Base-by-base conservation (phyloP, 352 stramenopile species). In the Bremia lactucae region DNA sequence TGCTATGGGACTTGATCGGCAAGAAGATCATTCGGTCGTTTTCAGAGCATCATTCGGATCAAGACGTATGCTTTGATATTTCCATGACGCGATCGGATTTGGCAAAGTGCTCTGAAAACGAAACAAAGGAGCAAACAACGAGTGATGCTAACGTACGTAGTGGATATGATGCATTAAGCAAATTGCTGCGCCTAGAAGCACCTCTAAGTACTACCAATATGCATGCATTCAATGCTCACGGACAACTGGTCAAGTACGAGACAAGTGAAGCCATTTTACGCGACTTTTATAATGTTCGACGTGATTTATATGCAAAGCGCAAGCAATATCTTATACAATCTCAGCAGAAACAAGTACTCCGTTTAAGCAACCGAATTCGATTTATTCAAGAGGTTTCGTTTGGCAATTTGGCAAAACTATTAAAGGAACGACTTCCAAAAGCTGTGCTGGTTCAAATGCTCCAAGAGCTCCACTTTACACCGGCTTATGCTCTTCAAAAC, bases 141-240 rank as follows among this genome's bases (percentile, higher is more conserved):
- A 53, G n/a, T 11, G 45, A 59, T 44, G 42, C 46, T n/a, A n/a
- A n/a, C n/a, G n/a, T n/a, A n/a, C n/a, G 24, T n/a, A 47, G 37
- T 0, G 46, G 52, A 28, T 62, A 55, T 22, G 52, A 64, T 36
- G 74, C 74, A 6, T 64, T 98, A 2, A 47, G 86, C 33, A 95
- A 90, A 58, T 39, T 86, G 6, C 81, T 99, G 69, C 98, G 98
- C 55, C 76, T 99, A 5, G 90, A 95, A 49, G 74, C 69, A 13
- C 95, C 70, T 8, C 56, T 98, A n/a, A 89, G 81, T 13, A 98
- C 89, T 8, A 96, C 74, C 29, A 99, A 99, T 65, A 99, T 99
- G 95, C 90, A 96, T 48, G 63, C 96, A 4, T 99, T 99, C 60
- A 86, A 98, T 52, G 58, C 75, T 3, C 36, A 92, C 18, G 82